Evolutionary conservation across 306 rosid species (phyloP), one percentile per base, ranked within the genome.

Genomic region (Cicer chorassanicum): DNA sequence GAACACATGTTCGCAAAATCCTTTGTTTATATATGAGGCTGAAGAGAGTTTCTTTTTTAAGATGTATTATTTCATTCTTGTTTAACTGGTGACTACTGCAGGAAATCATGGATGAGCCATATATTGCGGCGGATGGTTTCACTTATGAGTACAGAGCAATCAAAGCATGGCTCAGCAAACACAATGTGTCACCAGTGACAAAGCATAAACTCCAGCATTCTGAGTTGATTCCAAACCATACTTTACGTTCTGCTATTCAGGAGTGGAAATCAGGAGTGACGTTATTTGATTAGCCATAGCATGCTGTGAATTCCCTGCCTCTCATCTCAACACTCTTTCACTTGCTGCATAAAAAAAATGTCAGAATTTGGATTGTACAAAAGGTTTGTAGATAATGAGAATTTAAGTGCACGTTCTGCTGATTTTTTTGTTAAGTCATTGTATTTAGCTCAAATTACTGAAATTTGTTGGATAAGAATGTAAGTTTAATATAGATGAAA

Each of bases 101-200:
- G 98, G 97, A 94, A 77, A 80, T 94, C 65, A 94, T 94, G 97
- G 86, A 85, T 16, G 95, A 94, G 74, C 98, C 98, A 39, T 71
- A 88, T 78, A 86, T 94, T 12, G 92, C 98, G 18, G 97, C 91
- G 0, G 97, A 91, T 73, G 98, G 98, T 19, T 94, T 94, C 76
- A 87, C 87, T 8, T 94, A 90, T 6, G 98, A 94, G 84, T 78
- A 88, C 57, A 75, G 80, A 81, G 98, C 98, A 77, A 94, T 94
- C 83, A 85, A 85, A 82, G 96, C 97, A 48, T 94, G 98, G 98
- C 91, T 94, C 60, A 78, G 84, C 78, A 87, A 80, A 64, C 90
- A 91, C 74, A 75, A 78, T 15, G 88, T 90, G 60, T 94, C 97
- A 7, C 98, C 98, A 0, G 88, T 87, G 65, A 91, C 97, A 18